Evolutionary conservation across 192 early-diverging fungal species (phyloP), one percentile per base, ranked within the genome.

Genomic region (Lobosporangium transversale): DNA sequence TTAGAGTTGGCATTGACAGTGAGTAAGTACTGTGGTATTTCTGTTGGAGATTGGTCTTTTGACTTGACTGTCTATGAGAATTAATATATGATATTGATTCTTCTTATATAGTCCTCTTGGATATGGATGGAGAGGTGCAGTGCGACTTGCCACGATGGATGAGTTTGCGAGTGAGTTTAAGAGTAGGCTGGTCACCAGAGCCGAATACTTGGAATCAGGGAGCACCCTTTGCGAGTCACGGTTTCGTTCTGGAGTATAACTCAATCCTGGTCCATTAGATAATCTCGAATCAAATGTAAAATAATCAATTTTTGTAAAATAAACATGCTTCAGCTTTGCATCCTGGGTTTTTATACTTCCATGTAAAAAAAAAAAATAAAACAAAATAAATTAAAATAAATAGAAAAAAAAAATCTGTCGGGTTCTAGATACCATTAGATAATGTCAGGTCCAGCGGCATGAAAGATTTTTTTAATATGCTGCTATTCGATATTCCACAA

Each of bases 121-220:
- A 0, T 86, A 78, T 60, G 85, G 88, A 26, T 89, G 85, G 87
- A 58, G 83, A 53, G 89, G 89, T 21, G 90, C 84, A 10, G 42
- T 62, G n/a, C 48, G 78, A 17, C 66, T 86, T 11, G 79, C 81
- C 9, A 40, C 55, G 4, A 61, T 73, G 12, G 68, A 78, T 4
- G 82, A 83, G 20, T 66, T 79, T 53, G 79, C 83, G 5, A 74
- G 75, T 4, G 81, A 87, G 24, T 81, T 84, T 55, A 62, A 80
- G 24, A 66, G 78, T 21, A 67, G 67, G 27, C 73, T 87, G 58
- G 90, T 92, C 9, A 83, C 85, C 4, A 80, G 86, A 21, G 69
- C 82, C 29, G 89, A 91, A 61, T 92, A 89, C 62, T 26, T 85
- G 23, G 90, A 92, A 66, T 59, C 83, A 50, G 90, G 90, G 23